phyloP scores from a whole-genome alignment of 257 asterid genomes.

The Solanum virginianum region DNA sequence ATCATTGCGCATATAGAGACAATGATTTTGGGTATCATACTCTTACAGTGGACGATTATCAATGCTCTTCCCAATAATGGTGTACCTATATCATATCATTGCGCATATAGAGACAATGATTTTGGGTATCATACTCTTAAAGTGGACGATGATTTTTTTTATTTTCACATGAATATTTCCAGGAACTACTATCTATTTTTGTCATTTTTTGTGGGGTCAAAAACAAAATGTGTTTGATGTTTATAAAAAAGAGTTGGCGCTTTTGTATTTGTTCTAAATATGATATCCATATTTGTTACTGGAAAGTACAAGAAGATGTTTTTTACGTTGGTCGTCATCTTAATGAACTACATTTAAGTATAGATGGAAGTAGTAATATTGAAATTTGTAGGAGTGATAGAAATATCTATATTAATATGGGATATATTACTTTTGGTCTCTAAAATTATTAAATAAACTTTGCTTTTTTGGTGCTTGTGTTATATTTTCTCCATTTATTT shows the following conservation, averaged over 20 bases:
- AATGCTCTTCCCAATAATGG: background rate
- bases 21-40: background rate
- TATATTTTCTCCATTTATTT: background rate
- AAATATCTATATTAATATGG: background rate
- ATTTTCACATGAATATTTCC: rapidly evolving
- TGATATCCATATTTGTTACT: background rate
- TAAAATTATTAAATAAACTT: background rate
- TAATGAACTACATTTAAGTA: background rate
- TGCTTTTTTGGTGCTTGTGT: background rate
- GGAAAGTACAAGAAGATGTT: background rate
- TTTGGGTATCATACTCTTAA: background rate
- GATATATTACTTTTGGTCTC: background rate
- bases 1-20: background rate
- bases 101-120: background rate
- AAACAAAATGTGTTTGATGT: background rate
- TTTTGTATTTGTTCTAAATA: background rate
- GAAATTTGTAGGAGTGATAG: background rate
- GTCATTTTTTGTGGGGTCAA: background rate
- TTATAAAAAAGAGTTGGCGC: background rate
- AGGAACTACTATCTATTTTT: background rate
- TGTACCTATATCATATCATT: background rate
- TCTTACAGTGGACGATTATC: background rate
- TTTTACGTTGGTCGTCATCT: background rate
- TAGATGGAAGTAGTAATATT: background rate
- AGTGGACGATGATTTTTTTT: background rate